Conservation (phyloP, 2,329 filamentous ascomycete genomes). For the Curvularia sp. region DNA sequence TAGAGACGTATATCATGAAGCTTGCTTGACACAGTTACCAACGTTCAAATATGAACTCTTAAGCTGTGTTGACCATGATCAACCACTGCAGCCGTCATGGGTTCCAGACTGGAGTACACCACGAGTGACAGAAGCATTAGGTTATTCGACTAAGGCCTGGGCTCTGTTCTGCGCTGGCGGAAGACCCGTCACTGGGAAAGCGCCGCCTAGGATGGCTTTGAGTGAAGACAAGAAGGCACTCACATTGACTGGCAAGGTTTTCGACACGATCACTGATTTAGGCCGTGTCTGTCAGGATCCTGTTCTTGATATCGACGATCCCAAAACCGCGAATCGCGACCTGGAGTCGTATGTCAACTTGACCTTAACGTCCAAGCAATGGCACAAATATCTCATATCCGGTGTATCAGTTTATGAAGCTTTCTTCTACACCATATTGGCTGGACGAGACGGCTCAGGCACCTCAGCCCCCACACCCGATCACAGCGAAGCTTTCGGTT, state of each 20-base stretch:
- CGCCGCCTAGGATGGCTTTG: not conserved
- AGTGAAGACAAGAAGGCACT: constrained; percentile 17
- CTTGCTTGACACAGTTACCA: constrained; percentile 21
- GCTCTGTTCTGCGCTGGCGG: constrained; percentile 28
- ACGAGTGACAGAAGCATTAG: constrained; percentile 31
- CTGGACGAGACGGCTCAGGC: constrained; percentile 28
- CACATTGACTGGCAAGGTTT: constrained; percentile 25
- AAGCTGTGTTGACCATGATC: constrained; percentile 35
- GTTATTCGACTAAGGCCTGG: constrained; percentile 30
- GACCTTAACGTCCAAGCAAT: not conserved
- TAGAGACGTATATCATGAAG: constrained; percentile 31
- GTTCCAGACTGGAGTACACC: constrained; percentile 33
- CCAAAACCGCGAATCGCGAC: constrained; percentile 11
- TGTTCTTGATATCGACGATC: constrained; percentile 22
- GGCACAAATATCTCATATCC: constrained; percentile 12
- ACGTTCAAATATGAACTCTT: constrained; percentile 19
- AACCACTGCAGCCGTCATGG: constrained; percentile 31
- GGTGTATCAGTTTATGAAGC: constrained; percentile 28
- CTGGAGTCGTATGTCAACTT: constrained; percentile 21
- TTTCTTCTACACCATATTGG: constrained; percentile 32
- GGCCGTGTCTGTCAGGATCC: constrained; percentile 18
- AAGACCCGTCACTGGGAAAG: not conserved
- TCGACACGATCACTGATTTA: constrained; percentile 23
- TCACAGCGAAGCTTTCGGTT: constrained; percentile 33
- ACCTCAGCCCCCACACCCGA: constrained; percentile 20